A percentile compares a stretch with the other conserved stretches of the same genome.
phyloP scores from a whole-genome alignment of 208 protist species.

The Borovskyia barvae region DNA sequence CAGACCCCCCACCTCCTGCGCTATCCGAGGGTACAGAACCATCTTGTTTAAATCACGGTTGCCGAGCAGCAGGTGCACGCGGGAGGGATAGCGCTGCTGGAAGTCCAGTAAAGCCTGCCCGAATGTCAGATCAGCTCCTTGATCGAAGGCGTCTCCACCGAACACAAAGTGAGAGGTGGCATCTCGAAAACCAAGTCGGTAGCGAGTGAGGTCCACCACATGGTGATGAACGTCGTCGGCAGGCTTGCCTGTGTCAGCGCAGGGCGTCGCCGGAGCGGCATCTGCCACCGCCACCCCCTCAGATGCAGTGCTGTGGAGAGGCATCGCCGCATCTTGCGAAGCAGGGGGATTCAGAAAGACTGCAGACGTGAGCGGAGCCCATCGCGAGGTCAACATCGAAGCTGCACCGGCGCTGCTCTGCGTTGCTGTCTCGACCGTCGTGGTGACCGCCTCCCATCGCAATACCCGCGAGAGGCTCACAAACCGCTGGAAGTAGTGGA shows the following conservation, averaged over 20 bases:
- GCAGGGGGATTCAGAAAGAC: too few species aligned
- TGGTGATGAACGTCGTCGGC: constrained; percentile 2
- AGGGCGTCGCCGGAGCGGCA: too few species aligned
- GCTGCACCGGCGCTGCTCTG: too few species aligned
- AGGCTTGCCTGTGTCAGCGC: neutral
- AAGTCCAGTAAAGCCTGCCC: constrained; percentile 64
- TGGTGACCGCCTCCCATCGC: constrained; percentile 6
- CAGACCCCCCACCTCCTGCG: constrained; percentile 13
- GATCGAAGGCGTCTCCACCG: constrained; percentile 90
- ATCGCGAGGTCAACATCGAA: too few species aligned
- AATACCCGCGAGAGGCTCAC: constrained; percentile 32
- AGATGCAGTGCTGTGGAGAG: too few species aligned
- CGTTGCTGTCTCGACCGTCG: too few species aligned
- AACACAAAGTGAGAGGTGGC: constrained; percentile 76
- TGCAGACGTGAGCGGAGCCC: constrained; percentile 1
- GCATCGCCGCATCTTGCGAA: too few species aligned
- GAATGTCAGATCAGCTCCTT: constrained; percentile 72
- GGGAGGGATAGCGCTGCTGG: constrained; percentile 61
- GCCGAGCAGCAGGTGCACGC: constrained; percentile 86
- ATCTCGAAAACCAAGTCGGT: constrained; percentile 45
- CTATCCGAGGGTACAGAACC: constrained; percentile 50
- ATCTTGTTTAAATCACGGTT: constrained; percentile 93
- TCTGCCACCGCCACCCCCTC: too few species aligned
- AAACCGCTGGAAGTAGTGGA: constrained; percentile 77
- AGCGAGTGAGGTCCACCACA: constrained; percentile 17